A percentile compares a stretch with the other conserved stretches of the same genome.
These are phyloP conservation scores for Rhododendron ovatum DNA, from an alignment of 148 eudicot species.

Conservation along the genomic window DNA sequence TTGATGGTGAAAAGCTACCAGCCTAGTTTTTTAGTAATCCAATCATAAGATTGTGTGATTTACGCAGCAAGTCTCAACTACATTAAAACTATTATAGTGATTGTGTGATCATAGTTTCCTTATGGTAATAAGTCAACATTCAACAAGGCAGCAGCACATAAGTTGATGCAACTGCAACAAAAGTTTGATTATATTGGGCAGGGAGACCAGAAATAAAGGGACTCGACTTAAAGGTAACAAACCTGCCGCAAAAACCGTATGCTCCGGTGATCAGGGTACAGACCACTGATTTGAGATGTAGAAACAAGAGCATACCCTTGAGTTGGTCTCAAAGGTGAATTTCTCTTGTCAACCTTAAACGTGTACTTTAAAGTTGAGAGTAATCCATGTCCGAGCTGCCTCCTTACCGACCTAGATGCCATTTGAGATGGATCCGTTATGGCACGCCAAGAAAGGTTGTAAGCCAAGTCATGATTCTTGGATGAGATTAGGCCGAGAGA, in stretches of 20 bases:
- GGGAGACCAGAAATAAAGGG: not conserved
- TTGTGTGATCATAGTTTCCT: not conserved
- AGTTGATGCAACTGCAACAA: not conserved
- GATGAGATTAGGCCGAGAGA: constrained; percentile 75
- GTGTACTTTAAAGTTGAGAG: constrained; percentile 80
- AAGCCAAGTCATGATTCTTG: constrained; percentile 64
- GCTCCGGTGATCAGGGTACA: constrained; percentile 74
- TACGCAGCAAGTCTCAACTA: too few species aligned
- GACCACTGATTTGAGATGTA: constrained; percentile 73
- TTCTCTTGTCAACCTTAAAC: constrained; percentile 70
- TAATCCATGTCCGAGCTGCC: constrained; percentile 90
- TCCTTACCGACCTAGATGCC: constrained; percentile 74
- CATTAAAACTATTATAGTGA: not conserved
- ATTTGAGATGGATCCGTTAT: constrained; percentile 84
- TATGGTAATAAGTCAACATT: not conserved
- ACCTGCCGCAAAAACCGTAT: constrained; percentile 89
- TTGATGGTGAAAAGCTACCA: not conserved
- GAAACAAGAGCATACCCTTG: constrained; percentile 82
- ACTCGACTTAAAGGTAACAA: not conserved
- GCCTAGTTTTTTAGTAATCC: not conserved
- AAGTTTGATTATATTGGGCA: not conserved
- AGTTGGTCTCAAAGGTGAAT: constrained; percentile 83
- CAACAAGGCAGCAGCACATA: constrained; percentile 7
- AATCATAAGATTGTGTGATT: not conserved
- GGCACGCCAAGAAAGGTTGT: constrained; percentile 83